A percentile compares a stretch with the other conserved stretches of the same genome.
Conservation (phyloP, 2,329 filamentous ascomycete species). For the Epichloe uncinata region DNA sequence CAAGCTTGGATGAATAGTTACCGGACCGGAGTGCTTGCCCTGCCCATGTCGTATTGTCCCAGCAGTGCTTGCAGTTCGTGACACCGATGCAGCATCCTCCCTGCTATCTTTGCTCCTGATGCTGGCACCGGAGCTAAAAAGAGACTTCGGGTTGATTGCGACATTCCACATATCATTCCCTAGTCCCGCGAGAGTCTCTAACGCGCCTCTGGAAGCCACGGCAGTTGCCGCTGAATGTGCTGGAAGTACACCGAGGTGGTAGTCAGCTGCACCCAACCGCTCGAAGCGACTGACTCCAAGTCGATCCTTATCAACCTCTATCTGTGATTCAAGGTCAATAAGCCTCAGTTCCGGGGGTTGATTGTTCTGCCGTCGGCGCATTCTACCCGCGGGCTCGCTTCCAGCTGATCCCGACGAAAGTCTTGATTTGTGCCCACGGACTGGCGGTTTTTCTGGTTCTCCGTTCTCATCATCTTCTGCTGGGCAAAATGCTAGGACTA, state of each 20-base stretch:
- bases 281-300: slow-evolving; percentile 80
- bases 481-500: slow-evolving; percentile 82
- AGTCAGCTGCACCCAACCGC: slow-evolving; percentile 74
- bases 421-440: slow-evolving; percentile 26
- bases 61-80: slow-evolving; percentile 25
- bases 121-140: slow-evolving; percentile 81
- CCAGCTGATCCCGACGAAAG: slow-evolving; percentile 34
- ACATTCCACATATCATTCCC: slow-evolving; percentile 79
- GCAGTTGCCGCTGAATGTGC: slow-evolving; percentile 54
- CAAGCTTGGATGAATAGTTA: slow-evolving; percentile 39
- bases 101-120: slow-evolving; percentile 49
- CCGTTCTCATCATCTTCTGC: slow-evolving; percentile 53
- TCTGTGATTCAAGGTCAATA: slow-evolving; percentile 77
- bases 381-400: slow-evolving; percentile 50
- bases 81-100: slow-evolving; percentile 39
- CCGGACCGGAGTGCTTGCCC: slow-evolving; percentile 12
- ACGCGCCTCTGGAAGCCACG: slow-evolving; percentile 51
- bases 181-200: slow-evolving; percentile 62
- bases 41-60: slow-evolving; percentile 17
- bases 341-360: slow-evolving; percentile 85
- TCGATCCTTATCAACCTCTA: slow-evolving; percentile 77
- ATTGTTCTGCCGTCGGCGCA: slow-evolving; percentile 62
- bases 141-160: slow-evolving; percentile 70
- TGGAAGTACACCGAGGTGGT: slow-evolving; percentile 76
- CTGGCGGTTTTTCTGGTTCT: slow-evolving; percentile 11